These are phyloP conservation scores for Globisporangium acanthophoron DNA, from an alignment of 352 stramenopile genomes.

Conservation along the genomic window DNA sequence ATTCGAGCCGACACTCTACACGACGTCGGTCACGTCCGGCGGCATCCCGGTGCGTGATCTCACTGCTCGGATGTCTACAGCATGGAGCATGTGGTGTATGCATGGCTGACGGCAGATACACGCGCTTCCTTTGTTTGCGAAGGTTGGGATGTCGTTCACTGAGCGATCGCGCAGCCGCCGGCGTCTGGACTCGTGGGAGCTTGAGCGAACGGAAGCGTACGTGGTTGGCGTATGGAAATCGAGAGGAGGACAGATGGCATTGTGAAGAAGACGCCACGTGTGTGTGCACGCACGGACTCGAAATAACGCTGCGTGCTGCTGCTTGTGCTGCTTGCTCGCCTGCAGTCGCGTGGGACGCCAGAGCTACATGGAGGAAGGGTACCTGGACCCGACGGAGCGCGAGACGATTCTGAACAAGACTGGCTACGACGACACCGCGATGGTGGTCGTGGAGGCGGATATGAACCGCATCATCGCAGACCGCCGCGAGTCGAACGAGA, in stretches of 20 bases:
- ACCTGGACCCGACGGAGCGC: constrained; percentile 70
- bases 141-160: constrained; percentile 70
- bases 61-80: background rate
- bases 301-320: background rate
- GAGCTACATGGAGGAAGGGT: constrained; percentile 85
- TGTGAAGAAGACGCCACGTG: background rate
- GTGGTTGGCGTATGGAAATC: constrained; percentile 9
- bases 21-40: constrained; percentile 72
- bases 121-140: background rate
- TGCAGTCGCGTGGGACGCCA: constrained; percentile 61
- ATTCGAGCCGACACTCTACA: constrained; percentile 82
- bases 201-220: constrained; percentile 64
- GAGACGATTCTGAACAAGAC: constrained; percentile 73
- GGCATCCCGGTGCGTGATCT: constrained; percentile 40
- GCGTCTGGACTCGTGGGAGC: constrained; percentile 73
- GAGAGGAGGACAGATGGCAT: background rate
- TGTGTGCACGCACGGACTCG: background rate
- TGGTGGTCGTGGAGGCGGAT: constrained; percentile 70
- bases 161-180: constrained; percentile 69
- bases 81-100: background rate
- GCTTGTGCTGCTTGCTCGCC: background rate
- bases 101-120: background rate
- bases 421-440: constrained; percentile 64
- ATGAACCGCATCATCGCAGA: constrained; percentile 81
- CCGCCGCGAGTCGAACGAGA: constrained; percentile 77